phyloP scores from a whole-genome alignment of 225 moss, liverwort and hornwort genomes.

The Marchantia polymorpha region DNA sequence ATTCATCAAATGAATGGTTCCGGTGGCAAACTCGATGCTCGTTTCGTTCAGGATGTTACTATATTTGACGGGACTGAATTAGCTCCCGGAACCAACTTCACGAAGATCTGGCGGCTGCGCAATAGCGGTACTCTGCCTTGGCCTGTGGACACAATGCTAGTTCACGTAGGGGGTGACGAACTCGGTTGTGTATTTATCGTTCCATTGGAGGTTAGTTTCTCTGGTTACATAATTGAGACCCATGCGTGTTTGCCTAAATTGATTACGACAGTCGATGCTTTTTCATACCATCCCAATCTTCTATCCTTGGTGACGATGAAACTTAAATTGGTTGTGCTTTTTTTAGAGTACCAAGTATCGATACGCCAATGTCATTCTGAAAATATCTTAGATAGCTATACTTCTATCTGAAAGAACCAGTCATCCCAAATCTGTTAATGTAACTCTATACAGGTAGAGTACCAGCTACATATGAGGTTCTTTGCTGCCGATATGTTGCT shows the following conservation, averaged over 20 bases:
- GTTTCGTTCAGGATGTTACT: conserved; percentile 94
- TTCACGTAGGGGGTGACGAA: conserved; percentile 82
- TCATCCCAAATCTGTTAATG: too few relatives aligned
- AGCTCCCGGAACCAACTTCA: conserved; percentile 64
- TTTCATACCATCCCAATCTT: too few relatives aligned
- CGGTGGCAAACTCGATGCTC: conserved; percentile 79
- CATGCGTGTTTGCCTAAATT: too few relatives aligned
- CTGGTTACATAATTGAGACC: neutral
- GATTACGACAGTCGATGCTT: too few relatives aligned
- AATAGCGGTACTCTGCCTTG: conserved; percentile 78
- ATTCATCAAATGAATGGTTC: conserved; percentile 17
- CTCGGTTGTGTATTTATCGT: conserved; percentile 50
- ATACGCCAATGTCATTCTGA: too few relatives aligned
- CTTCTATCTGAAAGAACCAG: too few relatives aligned
- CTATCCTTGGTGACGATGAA: too few relatives aligned
- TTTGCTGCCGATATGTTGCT: neutral
- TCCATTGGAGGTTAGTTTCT: conserved; percentile 43
- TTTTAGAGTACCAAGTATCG: too few relatives aligned
- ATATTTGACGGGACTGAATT: conserved; percentile 94
- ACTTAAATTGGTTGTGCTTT: too few relatives aligned
- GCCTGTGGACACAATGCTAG: conserved; percentile 66
- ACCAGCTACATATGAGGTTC: too few relatives aligned
- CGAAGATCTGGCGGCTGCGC: conserved; percentile 91
- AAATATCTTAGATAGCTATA: too few relatives aligned
- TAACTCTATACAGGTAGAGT: too few relatives aligned